Conservation (phyloP, 2,329 filamentous ascomycete genomes). For the Aquanectria penicillioides region DNA sequence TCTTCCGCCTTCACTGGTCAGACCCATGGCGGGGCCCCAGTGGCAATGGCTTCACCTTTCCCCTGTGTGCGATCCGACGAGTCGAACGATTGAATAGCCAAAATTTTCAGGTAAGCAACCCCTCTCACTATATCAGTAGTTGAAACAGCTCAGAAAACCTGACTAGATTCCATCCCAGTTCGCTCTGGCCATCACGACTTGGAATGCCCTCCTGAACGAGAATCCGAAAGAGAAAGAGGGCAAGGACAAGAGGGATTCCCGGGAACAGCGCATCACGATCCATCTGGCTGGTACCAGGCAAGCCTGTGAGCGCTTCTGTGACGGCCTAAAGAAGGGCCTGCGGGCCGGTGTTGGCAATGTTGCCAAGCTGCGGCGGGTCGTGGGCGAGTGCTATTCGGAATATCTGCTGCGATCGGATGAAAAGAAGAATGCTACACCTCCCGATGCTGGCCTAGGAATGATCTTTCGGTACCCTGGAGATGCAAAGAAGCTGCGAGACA, state of each 20-base stretch:
- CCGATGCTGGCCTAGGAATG: slow-evolving; percentile 94
- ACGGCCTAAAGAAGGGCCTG: slow-evolving; percentile 90
- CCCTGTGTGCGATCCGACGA: slow-evolving; percentile 87
- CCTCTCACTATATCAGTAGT: too few relatives aligned
- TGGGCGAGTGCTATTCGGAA: slow-evolving; percentile 90
- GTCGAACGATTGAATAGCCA: slow-evolving; percentile 95
- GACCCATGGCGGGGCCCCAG: slow-evolving; percentile 93
- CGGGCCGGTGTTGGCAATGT: slow-evolving; percentile 89
- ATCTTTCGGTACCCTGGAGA: slow-evolving; percentile 95
- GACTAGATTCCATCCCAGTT: slow-evolving; percentile 73
- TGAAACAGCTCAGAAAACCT: too few relatives aligned
- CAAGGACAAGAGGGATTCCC: slow-evolving; percentile 56
- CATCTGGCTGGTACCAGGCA: slow-evolving; percentile 90
- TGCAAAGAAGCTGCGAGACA: slow-evolving; percentile 89
- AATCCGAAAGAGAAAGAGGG: slow-evolving; percentile 61
- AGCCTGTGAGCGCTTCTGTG: slow-evolving; percentile 94
- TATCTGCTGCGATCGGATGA: slow-evolving; percentile 75
- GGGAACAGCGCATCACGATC: slow-evolving; percentile 88
- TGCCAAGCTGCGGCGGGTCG: slow-evolving; percentile 82
- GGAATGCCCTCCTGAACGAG: slow-evolving; percentile 78
- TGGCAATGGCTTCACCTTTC: slow-evolving; percentile 95
- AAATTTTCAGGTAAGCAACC: slow-evolving; percentile 72
- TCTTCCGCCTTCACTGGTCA: slow-evolving; percentile 90
- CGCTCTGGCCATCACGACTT: slow-evolving; percentile 92
- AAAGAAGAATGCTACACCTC: slow-evolving; percentile 66